Evolutionary conservation across 495 filamentous ascomycete genomes (phyloP), one percentile per base, ranked within the genome.

Genomic region (Elasticomyces elasticus): DNA sequence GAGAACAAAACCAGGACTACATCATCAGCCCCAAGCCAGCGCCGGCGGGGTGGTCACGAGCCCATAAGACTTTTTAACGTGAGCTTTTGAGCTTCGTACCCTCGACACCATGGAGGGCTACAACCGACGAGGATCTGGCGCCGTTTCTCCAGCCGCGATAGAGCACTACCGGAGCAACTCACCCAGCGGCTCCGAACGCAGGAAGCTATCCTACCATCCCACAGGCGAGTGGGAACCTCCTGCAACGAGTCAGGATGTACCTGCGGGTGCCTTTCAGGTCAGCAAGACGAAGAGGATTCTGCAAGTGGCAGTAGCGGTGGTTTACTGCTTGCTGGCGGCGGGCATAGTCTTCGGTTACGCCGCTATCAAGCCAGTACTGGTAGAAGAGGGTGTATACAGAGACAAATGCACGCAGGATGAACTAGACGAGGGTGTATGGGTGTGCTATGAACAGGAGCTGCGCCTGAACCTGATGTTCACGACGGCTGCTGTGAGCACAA

Each of bases 401-500:
- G 71, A 86, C 31, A 64, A 70, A 1, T 94, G 87, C 61, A 72
- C 72, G 0, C 55, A 66, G 4, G 69, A 80, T 25, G 78, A 86
- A 59, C 58, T 84, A 25, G 73, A 82, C 33, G 67, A 76, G 5
- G 72, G 78, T 48, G 81, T 81, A 0, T 75, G 76, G 51, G 78
- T 89, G 19, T 87, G 84, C 64, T 73, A 75, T 37, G 74, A 78
- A 62, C 84, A 87, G 65, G 89, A 95, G 65, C 81, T 94, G 44
- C 78, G 83, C 74, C 74, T 94, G 44, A 95, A 95, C 66, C 69
- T 94, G 54, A 94, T 95, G 89, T 94, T 95, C 73, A 95, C 89
- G 27, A 76, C 86, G 31, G 89, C 88, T n/a, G 89, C 87, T 13
- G 89, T 94, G 17, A 83, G 78, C 4, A 94, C 89, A 31, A 87